phyloP scores from a whole-genome alignment of 177 flowering plant species.

The Telopea speciosissima region DNA sequence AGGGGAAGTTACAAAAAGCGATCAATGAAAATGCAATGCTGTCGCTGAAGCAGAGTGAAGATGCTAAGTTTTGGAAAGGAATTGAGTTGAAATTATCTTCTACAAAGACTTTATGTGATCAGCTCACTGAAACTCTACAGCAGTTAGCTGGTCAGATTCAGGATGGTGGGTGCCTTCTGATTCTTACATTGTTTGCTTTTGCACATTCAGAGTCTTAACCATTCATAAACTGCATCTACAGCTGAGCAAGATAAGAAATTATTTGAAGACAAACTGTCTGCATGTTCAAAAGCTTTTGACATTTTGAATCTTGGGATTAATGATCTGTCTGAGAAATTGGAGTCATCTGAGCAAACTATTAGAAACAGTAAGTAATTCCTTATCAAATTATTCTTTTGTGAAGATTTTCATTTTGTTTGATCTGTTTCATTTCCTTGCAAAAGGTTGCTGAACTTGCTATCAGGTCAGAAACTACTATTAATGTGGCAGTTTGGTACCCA shows the following conservation, averaged over 20 bases:
- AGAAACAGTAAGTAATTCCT: slow-evolving; percentile 53
- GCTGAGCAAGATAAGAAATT: slow-evolving; percentile 81
- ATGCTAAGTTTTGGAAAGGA: not conserved
- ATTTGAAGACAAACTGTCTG: slow-evolving; percentile 57
- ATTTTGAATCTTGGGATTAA: slow-evolving; percentile 53
- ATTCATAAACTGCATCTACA: slow-evolving; percentile 20
- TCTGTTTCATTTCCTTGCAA: not conserved
- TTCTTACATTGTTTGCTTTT: not conserved
- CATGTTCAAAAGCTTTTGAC: slow-evolving; percentile 50
- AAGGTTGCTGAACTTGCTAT: not conserved
- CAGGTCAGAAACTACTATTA: too few relatives aligned
- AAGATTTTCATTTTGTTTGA: not conserved
- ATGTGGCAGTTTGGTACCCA: not conserved
- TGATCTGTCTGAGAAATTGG: slow-evolving; percentile 45
- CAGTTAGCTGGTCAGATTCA: slow-evolving; percentile 71
- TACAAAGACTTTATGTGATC: slow-evolving; percentile 78
- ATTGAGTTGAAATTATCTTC: slow-evolving; percentile 48
- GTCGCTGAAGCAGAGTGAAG: slow-evolving; percentile 28
- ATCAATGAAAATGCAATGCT: slow-evolving; percentile 79
- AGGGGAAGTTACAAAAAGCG: slow-evolving; percentile 71
- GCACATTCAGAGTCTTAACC: slow-evolving; percentile 2
- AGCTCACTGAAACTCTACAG: slow-evolving; percentile 83
- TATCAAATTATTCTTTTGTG: not conserved
- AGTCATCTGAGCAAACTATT: slow-evolving; percentile 51
- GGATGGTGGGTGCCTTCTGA: slow-evolving; percentile 45